These are phyloP conservation scores for Fusarium transvaalense DNA, from an alignment of 2,329 filamentous ascomycete genomes.

Conservation along the genomic window DNA sequence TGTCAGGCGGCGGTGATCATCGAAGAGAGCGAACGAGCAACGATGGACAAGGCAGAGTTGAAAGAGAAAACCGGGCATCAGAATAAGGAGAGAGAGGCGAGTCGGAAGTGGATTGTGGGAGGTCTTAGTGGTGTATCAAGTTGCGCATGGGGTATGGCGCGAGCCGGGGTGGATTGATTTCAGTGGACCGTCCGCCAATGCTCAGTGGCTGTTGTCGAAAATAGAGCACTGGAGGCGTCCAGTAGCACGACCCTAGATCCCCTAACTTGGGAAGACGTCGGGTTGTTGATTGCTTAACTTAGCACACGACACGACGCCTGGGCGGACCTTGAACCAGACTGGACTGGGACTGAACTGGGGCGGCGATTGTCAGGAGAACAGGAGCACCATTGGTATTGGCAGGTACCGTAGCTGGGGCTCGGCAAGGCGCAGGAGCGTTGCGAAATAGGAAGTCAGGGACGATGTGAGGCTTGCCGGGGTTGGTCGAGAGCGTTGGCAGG, in stretches of 20 bases:
- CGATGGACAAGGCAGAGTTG: slow-evolving; percentile 62
- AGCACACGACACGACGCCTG: slow-evolving; percentile 6
- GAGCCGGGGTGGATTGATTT: slow-evolving; percentile 37
- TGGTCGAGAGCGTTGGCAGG: slow-evolving; percentile 10
- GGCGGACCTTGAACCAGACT: slow-evolving; percentile 18
- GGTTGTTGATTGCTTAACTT: slow-evolving; percentile 13
- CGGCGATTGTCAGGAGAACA: slow-evolving; percentile 36
- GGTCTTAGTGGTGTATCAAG: slow-evolving; percentile 38
- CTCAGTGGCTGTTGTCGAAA: slow-evolving; percentile 35
- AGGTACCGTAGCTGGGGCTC: slow-evolving; percentile 1
- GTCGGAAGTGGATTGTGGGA: slow-evolving; percentile 38
- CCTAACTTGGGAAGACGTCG: slow-evolving; percentile 34
- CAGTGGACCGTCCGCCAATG: slow-evolving; percentile 29
- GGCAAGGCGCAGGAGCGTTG: slow-evolving; percentile 26
- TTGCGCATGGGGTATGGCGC: slow-evolving; percentile 48
- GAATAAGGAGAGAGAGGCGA: slow-evolving; percentile 47
- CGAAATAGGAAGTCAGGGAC: slow-evolving; percentile 34
- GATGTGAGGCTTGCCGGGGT: slow-evolving; percentile 36
- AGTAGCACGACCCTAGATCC: slow-evolving; percentile 41
- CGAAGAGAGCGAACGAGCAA: slow-evolving; percentile 59
- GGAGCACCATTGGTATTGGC: slow-evolving; percentile 36
- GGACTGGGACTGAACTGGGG: not conserved
- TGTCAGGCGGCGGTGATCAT: slow-evolving; percentile 59
- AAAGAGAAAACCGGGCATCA: slow-evolving; percentile 63
- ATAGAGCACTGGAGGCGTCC: slow-evolving; percentile 44